Base-by-base conservation (phyloP, 192 early-diverging fungal genomes). In the Rhizoclosmatium globosum region DNA sequence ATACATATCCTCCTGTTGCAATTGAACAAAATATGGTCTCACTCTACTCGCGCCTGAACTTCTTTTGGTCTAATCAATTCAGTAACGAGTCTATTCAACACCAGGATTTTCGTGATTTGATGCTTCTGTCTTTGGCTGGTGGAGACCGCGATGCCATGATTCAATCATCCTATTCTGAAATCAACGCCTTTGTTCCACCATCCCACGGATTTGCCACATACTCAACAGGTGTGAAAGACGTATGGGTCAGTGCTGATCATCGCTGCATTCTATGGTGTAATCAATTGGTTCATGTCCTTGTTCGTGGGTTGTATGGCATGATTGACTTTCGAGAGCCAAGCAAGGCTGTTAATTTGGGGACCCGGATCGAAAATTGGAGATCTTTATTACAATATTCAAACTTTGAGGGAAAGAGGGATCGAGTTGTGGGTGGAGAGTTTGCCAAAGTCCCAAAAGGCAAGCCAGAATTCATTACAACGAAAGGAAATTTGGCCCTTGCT, bases 161-260 rank as follows among this genome's bases (percentile, higher is more conserved):
- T 15, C 89, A 89, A 64, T 95, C 94, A 2, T 92, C 94, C 46
- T 80, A 92, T 39, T 87, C 92, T 4, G 92, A 92, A 73, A 82
- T 96, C 0, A 85, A 90, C 7, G 73, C 87, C 7, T 79, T 97
- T 42, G 82, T 95, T 1, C 91, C 94, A 0, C 64, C 81, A 3
- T 76, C 81, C 0, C 89, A 94, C 81, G 92, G 95, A 4, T 94
- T 98, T 47, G 92, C 93, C 48, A 90, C 92, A 0, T 92, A 93
- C 58, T 90, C 94, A 4, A 92, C 94, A 1, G 89, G 89, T 0
- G 91, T 98, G 47, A 93, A 94, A 43, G 79, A 89, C 60, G 95
- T 97, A 2, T 99, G 98, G 98, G 90, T 93, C 17, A 88, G 92
- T 13, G 89, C 91, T 43, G 97, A 99, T 77, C 98, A 99, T 82